Percentiles rank a stretch among this genome's conserved stretches.
Conservation (phyloP, 2,329 filamentous ascomycete species). For the Zalaria sp. region DNA sequence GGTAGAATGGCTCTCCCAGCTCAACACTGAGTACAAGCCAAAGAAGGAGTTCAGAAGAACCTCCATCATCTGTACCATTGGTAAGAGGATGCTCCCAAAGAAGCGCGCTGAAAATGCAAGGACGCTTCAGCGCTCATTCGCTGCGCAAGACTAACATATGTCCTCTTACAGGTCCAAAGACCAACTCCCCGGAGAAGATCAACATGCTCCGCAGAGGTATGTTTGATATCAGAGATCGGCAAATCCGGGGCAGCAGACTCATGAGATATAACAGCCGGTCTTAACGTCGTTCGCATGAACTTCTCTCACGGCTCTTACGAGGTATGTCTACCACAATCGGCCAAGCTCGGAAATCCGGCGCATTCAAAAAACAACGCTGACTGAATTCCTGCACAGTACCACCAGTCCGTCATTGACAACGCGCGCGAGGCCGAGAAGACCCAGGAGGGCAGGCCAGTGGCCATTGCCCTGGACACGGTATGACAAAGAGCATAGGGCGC, state of each 20-base stretch:
- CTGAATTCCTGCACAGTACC: constrained; percentile 49
- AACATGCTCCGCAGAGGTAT: constrained; percentile 68
- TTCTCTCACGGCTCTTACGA: constrained; percentile 90
- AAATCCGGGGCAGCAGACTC: constrained; percentile 1
- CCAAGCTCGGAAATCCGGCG: not conserved
- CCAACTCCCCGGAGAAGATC: constrained; percentile 94
- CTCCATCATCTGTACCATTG: constrained; percentile 98
- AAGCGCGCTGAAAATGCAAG: not conserved
- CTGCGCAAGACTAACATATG: not conserved
- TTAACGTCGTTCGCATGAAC: constrained; percentile 99
- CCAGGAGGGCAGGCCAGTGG: constrained; percentile 71
- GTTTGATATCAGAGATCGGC: constrained; percentile 3
- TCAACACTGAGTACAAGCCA: constrained; percentile 81
- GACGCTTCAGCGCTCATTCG: not conserved
- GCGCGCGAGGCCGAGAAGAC: constrained; percentile 70
- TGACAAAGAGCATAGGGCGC: constrained; percentile 6
- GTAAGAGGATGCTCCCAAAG: constrained; percentile 23
- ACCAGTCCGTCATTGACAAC: constrained; percentile 96
- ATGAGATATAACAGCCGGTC: constrained; percentile 44
- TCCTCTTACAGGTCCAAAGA: constrained; percentile 61
- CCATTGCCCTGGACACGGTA: constrained; percentile 80
- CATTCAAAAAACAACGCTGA: not conserved
- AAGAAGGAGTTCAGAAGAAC: constrained; percentile 87
- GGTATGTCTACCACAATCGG: constrained; percentile 5
- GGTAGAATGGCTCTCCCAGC: constrained; percentile 57